Conservation (phyloP, 768 basidiomycete species). For the Tylopilus felleus region DNA sequence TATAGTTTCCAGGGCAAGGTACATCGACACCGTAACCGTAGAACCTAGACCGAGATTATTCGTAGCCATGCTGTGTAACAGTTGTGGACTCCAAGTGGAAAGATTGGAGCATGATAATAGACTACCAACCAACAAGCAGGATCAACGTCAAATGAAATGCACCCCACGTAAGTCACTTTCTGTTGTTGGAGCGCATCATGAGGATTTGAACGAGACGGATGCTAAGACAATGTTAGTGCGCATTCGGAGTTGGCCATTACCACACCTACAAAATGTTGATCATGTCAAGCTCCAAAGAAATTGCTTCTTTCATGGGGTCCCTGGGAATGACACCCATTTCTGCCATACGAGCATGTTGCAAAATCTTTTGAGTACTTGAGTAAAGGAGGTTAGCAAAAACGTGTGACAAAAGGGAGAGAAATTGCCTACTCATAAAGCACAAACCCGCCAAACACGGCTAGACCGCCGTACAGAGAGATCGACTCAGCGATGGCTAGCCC, state of each 20-base stretch:
- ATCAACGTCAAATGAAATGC: neutral
- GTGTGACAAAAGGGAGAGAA: neutral
- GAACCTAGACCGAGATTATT: neutral
- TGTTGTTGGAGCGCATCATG: conserved; percentile 57
- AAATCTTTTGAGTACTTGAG: conserved; percentile 73
- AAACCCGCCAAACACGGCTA: conserved; percentile 84
- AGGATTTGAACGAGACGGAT: conserved; percentile 81
- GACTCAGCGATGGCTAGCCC: conserved; percentile 72
- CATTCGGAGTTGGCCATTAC: neutral
- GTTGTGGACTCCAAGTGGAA: conserved; percentile 37
- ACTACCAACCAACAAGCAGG: conserved; percentile 16
- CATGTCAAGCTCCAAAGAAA: conserved; percentile 80
- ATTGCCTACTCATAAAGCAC: conserved; percentile 78
- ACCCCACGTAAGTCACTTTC: conserved; percentile 38
- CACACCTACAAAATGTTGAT: conserved; percentile 79
- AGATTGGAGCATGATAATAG: neutral
- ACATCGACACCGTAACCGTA: neutral
- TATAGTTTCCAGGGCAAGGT: neutral
- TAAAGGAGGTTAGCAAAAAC: neutral
- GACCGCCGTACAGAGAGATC: conserved; percentile 81
- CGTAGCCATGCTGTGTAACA: conserved; percentile 28
- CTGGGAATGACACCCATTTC: conserved; percentile 61
- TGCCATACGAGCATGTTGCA: conserved; percentile 70
- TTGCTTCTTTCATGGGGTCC: conserved; percentile 77
- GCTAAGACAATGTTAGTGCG: conserved; percentile 36